Evolutionary conservation across 2,329 filamentous ascomycete species (phyloP).

Genomic region (Apiospora sp.): DNA sequence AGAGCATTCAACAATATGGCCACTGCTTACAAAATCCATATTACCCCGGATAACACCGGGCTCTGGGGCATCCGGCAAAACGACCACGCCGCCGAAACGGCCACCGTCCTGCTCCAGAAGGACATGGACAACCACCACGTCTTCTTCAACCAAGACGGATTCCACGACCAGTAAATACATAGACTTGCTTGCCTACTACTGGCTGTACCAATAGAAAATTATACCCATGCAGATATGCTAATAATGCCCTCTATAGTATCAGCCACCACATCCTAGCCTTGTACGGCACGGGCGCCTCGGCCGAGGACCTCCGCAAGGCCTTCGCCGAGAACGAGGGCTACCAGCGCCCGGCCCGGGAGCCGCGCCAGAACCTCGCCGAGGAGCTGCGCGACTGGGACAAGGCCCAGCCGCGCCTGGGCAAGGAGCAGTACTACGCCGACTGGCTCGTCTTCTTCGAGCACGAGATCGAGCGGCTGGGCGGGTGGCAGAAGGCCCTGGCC

Average conservation of each 20-base stretch:
- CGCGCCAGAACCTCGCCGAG: constrained; percentile 54
- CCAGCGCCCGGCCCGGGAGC: constrained; percentile 62
- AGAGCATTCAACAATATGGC: constrained; percentile 48
- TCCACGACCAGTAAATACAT: constrained; percentile 77
- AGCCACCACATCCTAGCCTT: constrained; percentile 79
- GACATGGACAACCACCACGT: constrained; percentile 80
- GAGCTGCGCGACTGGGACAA: constrained; percentile 64
- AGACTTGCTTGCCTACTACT: neutral
- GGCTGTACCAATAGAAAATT: neutral
- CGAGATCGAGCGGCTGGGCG: constrained; percentile 70
- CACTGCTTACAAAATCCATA: constrained; percentile 55
- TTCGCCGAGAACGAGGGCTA: constrained; percentile 73
- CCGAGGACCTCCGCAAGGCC: constrained; percentile 65
- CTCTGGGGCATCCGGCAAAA: constrained; percentile 57
- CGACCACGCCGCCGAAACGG: constrained; percentile 66
- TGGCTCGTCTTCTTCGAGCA: constrained; percentile 80
- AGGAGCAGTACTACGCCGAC: constrained; percentile 70
- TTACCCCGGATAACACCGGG: constrained; percentile 59
- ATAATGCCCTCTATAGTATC: constrained; percentile 51
- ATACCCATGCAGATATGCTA: neutral
- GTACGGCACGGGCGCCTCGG: constrained; percentile 75
- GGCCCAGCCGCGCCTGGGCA: constrained; percentile 68
- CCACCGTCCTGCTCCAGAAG: constrained; percentile 75
- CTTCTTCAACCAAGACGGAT: constrained; percentile 78
- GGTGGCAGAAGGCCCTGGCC: constrained; percentile 66